Evolutionary conservation across 164 flowering plant species (phyloP), one percentile per base, ranked within the genome.

Genomic region (Sedum album): DNA sequence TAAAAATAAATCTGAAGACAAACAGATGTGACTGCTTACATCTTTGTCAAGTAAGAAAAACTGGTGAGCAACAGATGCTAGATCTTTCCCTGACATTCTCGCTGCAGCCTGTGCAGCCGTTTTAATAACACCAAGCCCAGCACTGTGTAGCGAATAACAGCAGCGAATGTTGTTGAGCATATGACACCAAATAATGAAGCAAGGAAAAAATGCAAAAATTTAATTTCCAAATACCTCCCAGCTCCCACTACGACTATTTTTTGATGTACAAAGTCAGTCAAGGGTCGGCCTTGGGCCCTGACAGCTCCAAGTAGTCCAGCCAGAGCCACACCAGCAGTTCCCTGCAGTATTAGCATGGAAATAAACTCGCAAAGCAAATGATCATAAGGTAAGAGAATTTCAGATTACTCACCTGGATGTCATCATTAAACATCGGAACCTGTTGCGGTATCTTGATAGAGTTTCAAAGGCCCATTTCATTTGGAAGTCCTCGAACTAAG

Each of bases 381-480:
- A 53, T 53, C 33, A 3, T 28, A 57, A 57, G n/a, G 26, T 20
- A 15, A 28, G 11, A 28, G 33, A 28, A 26, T 28, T 55, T 57
- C 0, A 28, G 31, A 57, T 44, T 21, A 68, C 73, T 70, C 70
- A 90, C 99, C 93, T 95, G 99, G 72, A 95, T 80, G 74, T 95
- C 99, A 86, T 90, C 97, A 82, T 95, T 95, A 75, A 95, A 95
- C 99, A 90, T 92, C 97, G 87, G 78, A 87, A 90, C 78, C 74
- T 85, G 72, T 79, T 84, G 66, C 96, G 96, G 77, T 92, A 95
- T 1, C 97, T 84, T 61, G 85, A 76, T 71, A 95, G 81, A 61
- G 99, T 95, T 79, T 95, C 97, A 85, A 95, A 95, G 33, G 99
- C 99, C 99, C 99, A 95, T 77, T 95, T 95, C 91, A 90, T 84